Conservation (phyloP, 2,329 filamentous ascomycete genomes). For the Epichloe hybrida region DNA sequence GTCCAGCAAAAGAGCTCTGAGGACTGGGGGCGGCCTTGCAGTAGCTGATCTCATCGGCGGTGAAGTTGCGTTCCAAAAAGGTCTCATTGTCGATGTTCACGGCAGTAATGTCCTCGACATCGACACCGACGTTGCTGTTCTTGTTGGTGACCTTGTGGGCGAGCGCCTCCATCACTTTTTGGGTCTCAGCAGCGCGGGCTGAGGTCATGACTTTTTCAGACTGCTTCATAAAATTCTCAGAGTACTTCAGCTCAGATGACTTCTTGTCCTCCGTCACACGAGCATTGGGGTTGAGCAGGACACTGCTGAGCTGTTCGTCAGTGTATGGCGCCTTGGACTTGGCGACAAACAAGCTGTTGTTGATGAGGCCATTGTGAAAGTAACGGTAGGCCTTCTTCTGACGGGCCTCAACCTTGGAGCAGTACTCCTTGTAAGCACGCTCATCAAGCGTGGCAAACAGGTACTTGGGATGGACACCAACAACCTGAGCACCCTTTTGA, state of each 20-base stretch:
- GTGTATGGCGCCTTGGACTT: constrained; percentile 86
- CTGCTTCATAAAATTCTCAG: constrained; percentile 54
- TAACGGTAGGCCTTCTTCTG: constrained; percentile 99
- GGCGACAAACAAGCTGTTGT: constrained; percentile 94
- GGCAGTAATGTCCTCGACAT: constrained; percentile 77
- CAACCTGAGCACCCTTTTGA: constrained; percentile 94
- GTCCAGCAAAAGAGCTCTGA: constrained; percentile 82
- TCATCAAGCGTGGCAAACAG: constrained; percentile 89
- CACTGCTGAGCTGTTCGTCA: constrained; percentile 70
- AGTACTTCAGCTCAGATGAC: constrained; percentile 62
- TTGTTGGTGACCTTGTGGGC: constrained; percentile 43
- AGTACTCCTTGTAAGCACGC: constrained; percentile 69
- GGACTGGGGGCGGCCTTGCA: constrained; percentile 68
- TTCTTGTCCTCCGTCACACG: constrained; percentile 81
- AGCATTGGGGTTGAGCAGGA: constrained; percentile 89
- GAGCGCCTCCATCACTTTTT: constrained; percentile 64
- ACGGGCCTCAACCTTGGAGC: constrained; percentile 73
- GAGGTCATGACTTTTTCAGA: constrained; percentile 39
- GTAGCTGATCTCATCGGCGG: constrained; percentile 68
- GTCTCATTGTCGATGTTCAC: constrained; percentile 91
- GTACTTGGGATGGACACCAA: constrained; percentile 94
- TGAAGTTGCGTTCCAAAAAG: constrained; percentile 93
- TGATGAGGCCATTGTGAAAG: constrained; percentile 97
- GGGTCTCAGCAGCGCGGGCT: constrained; percentile 46
- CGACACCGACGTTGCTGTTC: constrained; percentile 76